Percentiles rank a stretch among this genome's conserved stretches.
phyloP scores from a whole-genome alignment of 192 early-diverging fungal species.

The Podila epigama region DNA sequence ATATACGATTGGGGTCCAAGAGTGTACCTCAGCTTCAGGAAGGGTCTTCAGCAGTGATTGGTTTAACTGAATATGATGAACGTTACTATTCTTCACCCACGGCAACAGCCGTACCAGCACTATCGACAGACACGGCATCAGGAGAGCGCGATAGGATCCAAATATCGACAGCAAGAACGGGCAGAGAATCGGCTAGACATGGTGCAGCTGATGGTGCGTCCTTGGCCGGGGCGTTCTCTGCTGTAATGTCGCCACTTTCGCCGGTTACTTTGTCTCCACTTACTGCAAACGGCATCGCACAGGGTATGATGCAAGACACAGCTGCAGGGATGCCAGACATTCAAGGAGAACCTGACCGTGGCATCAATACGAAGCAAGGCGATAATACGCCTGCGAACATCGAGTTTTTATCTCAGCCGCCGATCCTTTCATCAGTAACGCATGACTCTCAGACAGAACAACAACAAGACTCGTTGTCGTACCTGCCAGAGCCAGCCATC shows the following conservation, averaged over 20 bases:
- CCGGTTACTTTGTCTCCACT: slow-evolving; percentile 3
- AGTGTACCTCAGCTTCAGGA: neutral
- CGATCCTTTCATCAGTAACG: too few relatives aligned
- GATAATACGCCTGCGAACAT: neutral
- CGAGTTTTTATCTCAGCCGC: neutral
- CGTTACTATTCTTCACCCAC: slow-evolving; percentile 29
- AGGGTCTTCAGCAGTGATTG: slow-evolving; percentile 9
- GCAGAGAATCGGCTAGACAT: neutral
- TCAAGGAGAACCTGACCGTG: neutral
- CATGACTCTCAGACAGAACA: too few relatives aligned
- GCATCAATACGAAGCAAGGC: neutral
- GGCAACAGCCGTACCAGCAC: neutral
- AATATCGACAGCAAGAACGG: neutral
- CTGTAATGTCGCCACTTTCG: neutral
- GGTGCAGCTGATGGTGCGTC: neutral
- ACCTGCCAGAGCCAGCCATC: slow-evolving; percentile 37
- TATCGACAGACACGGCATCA: neutral
- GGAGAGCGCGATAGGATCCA: neutral
- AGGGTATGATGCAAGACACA: neutral
- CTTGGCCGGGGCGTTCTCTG: neutral
- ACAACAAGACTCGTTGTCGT: too few relatives aligned
- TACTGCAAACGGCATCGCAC: neutral
- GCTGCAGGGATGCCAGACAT: neutral
- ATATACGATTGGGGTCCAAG: neutral
- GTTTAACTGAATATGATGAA: slow-evolving; percentile 40